Conservation (phyloP, 768 basidiomycete species). For the Sarcodon aspratus region DNA sequence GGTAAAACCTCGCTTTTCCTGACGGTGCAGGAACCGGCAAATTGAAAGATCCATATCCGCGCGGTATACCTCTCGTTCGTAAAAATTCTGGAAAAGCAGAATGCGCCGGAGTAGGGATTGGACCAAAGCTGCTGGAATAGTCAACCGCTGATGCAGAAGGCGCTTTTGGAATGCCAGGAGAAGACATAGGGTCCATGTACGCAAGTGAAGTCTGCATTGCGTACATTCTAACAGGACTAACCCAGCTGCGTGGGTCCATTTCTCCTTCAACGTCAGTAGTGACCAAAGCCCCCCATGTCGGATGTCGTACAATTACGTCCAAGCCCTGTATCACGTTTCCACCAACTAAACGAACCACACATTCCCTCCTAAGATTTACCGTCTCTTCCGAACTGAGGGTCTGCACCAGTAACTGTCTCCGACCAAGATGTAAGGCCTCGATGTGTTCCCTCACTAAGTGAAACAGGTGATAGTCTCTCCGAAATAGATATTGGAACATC, state of each 20-base stretch:
- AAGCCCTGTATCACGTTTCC: conserved; percentile 89
- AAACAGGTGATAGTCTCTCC: conserved; percentile 85
- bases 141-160: conserved; percentile 12
- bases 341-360: conserved; percentile 76
- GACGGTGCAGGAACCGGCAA: conserved; percentile 6
- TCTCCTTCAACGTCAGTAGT: conserved; percentile 85
- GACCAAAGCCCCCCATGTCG: conserved; percentile 81
- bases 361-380: conserved; percentile 67
- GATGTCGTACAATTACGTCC: conserved; percentile 94
- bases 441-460: conserved; percentile 80
- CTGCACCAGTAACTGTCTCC: conserved; percentile 81
- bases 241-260: conserved; percentile 71
- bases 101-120: conserved; percentile 35
- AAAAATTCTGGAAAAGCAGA: conserved; percentile 42
- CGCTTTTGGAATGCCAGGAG: conserved; percentile 12
- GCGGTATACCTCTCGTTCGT: conserved; percentile 21
- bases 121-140: conserved; percentile 20
- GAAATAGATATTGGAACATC: conserved; percentile 84
- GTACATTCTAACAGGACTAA: conserved; percentile 86
- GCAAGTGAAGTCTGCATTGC: conserved; percentile 79
- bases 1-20: conserved; percentile 59
- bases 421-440: conserved; percentile 83
- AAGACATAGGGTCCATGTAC: conserved; percentile 37
- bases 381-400: conserved; percentile 85
- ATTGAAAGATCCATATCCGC: conserved; percentile 22